These are phyloP conservation scores for Claviceps maximensis DNA, from an alignment of 2,329 filamentous ascomycete genomes.

Conservation along the genomic window DNA sequence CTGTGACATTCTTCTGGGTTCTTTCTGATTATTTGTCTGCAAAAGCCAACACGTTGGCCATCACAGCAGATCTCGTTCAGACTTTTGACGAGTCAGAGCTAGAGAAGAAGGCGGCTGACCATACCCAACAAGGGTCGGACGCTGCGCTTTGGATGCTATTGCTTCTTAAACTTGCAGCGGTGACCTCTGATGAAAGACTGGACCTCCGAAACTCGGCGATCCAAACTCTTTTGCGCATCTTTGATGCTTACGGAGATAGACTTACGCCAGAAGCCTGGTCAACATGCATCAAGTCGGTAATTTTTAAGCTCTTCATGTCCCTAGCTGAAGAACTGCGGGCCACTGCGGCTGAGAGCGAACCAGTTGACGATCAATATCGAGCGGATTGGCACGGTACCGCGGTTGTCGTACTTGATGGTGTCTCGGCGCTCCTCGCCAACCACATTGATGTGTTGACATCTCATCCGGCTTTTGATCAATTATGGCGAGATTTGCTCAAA, in stretches of 20 bases:
- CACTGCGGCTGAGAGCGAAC: conserved; percentile 23
- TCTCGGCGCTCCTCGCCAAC: conserved; percentile 58
- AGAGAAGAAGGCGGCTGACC: conserved; percentile 43
- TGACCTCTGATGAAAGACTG: conserved; percentile 57
- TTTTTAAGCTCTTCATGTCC: conserved; percentile 63
- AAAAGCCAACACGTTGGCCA: conserved; percentile 42
- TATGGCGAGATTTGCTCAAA: conserved; percentile 63
- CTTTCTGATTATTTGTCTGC: conserved; percentile 73
- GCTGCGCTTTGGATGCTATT: conserved; percentile 70
- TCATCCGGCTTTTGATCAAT: conserved; percentile 51
- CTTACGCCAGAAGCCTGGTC: conserved; percentile 70
- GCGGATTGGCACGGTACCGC: conserved; percentile 62
- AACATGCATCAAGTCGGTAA: conserved; percentile 64
- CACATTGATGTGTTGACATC: conserved; percentile 61
- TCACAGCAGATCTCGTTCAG: conserved; percentile 42
- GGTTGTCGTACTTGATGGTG: conserved; percentile 59
- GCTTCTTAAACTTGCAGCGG: conserved; percentile 54
- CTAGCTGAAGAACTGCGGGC: conserved; percentile 45
- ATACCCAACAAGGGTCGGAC: conserved; percentile 46
- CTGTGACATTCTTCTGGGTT: conserved; percentile 92
- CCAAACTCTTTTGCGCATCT: conserved; percentile 80
- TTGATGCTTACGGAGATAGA: conserved; percentile 79
- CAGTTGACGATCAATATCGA: conserved; percentile 27
- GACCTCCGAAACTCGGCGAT: conserved; percentile 80
- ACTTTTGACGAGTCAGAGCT: conserved; percentile 38